Evolutionary conservation across 306 rosid genomes (phyloP).

Genomic region (Ochetophila trinervis): DNA sequence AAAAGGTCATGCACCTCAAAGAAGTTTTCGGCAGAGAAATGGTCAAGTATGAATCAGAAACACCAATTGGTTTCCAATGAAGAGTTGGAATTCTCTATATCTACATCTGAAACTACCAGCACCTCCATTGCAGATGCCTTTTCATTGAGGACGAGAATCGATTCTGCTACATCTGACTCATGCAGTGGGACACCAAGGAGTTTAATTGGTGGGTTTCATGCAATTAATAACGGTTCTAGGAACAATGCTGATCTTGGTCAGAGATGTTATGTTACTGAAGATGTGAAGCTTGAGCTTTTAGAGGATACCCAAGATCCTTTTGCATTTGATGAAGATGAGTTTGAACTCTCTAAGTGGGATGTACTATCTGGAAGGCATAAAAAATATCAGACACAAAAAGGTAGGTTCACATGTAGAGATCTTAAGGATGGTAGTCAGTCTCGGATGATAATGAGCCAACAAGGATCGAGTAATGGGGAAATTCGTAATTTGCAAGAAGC

Average conservation of each 20-base stretch:
- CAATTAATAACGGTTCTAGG: conserved; percentile 35
- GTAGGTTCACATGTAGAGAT: conserved; percentile 33
- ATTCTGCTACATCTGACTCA: conserved; percentile 59
- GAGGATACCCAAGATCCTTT: conserved; percentile 80
- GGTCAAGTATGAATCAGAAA: conserved; percentile 38
- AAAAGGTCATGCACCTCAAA: conserved; percentile 30
- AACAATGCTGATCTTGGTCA: conserved; percentile 38
- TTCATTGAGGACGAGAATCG: conserved; percentile 57
- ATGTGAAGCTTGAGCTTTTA: conserved; percentile 34
- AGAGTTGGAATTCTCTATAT: conserved; percentile 37
- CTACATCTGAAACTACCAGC: conserved; percentile 66
- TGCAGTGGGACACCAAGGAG: conserved; percentile 56
- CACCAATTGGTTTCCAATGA: conserved; percentile 32
- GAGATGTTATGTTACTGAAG: conserved; percentile 23
- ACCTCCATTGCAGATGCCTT: conserved; percentile 50
- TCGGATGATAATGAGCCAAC: conserved; percentile 37
- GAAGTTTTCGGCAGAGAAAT: conserved; percentile 42
- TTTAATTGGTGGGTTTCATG: conserved; percentile 33
- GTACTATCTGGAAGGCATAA: conserved; percentile 63
- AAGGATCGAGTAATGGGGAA: conserved; percentile 52
- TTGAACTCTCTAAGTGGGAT: conserved; percentile 91
- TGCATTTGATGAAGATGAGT: conserved; percentile 93
- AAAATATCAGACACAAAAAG: conserved; percentile 33
- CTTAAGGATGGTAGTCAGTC: conserved; percentile 54
- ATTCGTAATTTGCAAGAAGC: conserved; percentile 33